These are phyloP conservation scores for Olyra latifolia DNA, from an alignment of 176 grass and related monocot species.

Conservation along the genomic window DNA sequence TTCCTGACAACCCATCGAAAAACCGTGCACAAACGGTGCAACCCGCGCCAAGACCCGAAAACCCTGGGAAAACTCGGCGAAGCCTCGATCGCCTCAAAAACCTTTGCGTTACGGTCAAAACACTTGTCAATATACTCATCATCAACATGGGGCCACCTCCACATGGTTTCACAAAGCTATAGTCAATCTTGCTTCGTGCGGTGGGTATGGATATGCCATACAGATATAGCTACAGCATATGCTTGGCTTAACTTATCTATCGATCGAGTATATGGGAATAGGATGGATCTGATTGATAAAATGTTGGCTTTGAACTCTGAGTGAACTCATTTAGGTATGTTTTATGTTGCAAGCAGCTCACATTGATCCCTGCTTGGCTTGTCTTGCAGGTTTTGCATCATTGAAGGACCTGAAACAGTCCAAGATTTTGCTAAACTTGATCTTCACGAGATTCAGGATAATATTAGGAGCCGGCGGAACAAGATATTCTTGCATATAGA, in stretches of 20 bases:
- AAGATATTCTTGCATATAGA: slow-evolving; percentile 99
- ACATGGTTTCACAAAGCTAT: too few species aligned
- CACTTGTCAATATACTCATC: too few species aligned
- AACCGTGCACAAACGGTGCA: too few species aligned
- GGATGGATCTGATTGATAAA: slow-evolving; percentile 25
- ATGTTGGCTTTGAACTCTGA: not conserved
- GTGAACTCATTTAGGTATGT: slow-evolving; percentile 3
- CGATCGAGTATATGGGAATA: not conserved
- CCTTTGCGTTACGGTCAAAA: too few species aligned
- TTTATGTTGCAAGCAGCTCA: not conserved
- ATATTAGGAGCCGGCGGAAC: slow-evolving; percentile 92
- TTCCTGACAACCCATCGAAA: too few species aligned
- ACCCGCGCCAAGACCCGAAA: too few species aligned
- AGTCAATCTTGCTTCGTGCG: not conserved
- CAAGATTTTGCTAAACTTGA: slow-evolving; percentile 96
- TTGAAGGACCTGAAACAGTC: slow-evolving; percentile 97
- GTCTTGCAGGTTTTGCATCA: slow-evolving; percentile 92
- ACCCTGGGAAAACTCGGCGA: too few species aligned
- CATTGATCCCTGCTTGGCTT: not conserved
- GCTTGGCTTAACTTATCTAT: not conserved
- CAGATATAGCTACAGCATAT: slow-evolving; percentile 6
- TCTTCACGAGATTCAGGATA: slow-evolving; percentile 92
- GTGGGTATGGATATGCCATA: not conserved
- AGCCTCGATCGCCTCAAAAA: too few species aligned
- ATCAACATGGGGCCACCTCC: too few species aligned